Conservation (phyloP, 495 filamentous ascomycete genomes). For the Lasiosphaeria ovina region DNA sequence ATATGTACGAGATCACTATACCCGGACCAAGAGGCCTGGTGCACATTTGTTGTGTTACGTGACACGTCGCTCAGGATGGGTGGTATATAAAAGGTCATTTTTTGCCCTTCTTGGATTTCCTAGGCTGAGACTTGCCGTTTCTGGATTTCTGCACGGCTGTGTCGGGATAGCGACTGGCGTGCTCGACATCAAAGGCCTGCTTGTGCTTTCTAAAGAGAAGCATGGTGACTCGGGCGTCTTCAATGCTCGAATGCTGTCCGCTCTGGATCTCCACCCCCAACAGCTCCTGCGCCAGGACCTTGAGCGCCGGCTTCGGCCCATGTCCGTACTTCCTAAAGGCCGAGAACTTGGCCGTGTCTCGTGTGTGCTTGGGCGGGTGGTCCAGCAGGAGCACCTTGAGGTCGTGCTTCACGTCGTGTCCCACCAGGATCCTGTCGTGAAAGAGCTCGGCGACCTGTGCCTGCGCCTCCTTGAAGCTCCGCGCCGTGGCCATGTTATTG, state of each 20-base stretch:
- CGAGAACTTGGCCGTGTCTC: constrained; percentile 79
- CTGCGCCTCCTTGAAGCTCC: constrained; percentile 73
- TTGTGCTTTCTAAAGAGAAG: constrained; percentile 78
- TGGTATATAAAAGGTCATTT: not conserved
- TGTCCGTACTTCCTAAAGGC: constrained; percentile 70
- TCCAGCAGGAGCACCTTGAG: constrained; percentile 69
- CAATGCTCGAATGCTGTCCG: constrained; percentile 66
- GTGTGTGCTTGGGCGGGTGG: constrained; percentile 71
- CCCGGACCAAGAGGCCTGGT: no score
- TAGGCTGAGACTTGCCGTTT: constrained; percentile 28
- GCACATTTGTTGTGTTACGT: no score
- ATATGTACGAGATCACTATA: no score
- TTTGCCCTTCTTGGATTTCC: constrained; percentile 19
- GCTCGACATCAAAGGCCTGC: constrained; percentile 75
- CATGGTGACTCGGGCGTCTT: constrained; percentile 91
- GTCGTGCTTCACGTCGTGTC: constrained; percentile 89
- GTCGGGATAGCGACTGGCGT: constrained; percentile 61
- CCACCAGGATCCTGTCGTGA: constrained; percentile 71
- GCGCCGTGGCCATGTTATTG: constrained; percentile 63
- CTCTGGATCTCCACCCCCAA: constrained; percentile 80
- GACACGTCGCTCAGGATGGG: no score
- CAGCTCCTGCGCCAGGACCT: constrained; percentile 71
- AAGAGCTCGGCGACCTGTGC: constrained; percentile 68
- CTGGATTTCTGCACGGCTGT: not conserved
- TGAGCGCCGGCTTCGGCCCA: constrained; percentile 76